Evolutionary conservation across 73 alveolate genomes (phyloP), one percentile per base, ranked within the genome.

Genomic region (Paramecium primaurelia): DNA sequence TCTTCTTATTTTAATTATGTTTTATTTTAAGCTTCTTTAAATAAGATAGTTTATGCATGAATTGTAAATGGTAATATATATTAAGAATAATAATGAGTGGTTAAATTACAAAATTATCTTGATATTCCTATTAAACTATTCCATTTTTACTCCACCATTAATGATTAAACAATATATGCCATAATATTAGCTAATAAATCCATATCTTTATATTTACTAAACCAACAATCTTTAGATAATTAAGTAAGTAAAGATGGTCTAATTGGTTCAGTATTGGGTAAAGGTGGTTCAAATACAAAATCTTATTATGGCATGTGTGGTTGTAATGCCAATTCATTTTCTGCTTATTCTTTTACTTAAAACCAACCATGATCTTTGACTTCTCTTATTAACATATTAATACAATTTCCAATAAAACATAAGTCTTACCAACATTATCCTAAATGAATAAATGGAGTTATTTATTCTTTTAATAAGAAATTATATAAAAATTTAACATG

Each of bases 61-160:
- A 96, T 98, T 51, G 96, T 95, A 90, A 98, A 98, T 25, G 99
- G 97, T 25, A 97, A 92, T 59, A 98, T 93, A 71, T 97, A 96
- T 75, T 96, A 95, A 73, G 98, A 95, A 92, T 95, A 97, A 86
- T 93, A 90, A 92, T 87, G 97, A 68, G 93, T 94, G 14, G 98
- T 94, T 11, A 94, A 95, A 32, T 92, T 92, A 83, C 97, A 96
- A 69, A 96, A 95, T 80, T 96, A 90, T 44, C 95, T 94, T 58
- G 97, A 93, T 10, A 98, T 94, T 68, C 97, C 99, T 51, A 97
- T 96, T 59, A 98, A 94, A 40, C 96, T 93, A 89, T 98, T 97
- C 99, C 99, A 98, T 93, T 98, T 97, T 92, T 98, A 95, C 49
- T 95, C 98, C 16, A 94, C 97, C 97, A 97, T 96, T 51, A 97